A percentile compares a stretch with the other conserved stretches of the same genome.
Evolutionary conservation across 345 rosid species (phyloP).

Genomic region (Capsella bursapastoris): DNA sequence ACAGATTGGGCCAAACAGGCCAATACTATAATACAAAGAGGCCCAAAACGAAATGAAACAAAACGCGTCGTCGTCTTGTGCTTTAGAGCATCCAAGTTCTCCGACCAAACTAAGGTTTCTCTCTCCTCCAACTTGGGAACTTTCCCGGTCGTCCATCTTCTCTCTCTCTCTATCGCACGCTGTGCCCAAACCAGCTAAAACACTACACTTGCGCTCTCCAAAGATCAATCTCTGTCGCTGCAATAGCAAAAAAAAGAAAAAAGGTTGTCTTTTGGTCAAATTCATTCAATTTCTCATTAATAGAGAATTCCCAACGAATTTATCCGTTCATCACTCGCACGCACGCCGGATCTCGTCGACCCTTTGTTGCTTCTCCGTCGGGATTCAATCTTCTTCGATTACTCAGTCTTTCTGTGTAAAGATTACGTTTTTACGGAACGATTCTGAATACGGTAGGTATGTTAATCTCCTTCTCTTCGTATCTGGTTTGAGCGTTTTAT

Average conservation of each 20-base stretch:
- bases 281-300: background rate
- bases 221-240: slow-evolving; percentile 24
- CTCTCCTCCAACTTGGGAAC: slow-evolving; percentile 27
- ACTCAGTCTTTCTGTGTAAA: background rate
- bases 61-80: background rate
- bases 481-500: background rate
- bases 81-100: background rate
- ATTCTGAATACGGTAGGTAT: slow-evolving; percentile 22
- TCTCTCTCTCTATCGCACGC: slow-evolving; percentile 25
- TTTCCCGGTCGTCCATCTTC: slow-evolving; percentile 15
- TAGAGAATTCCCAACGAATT: background rate
- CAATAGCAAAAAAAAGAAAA: background rate
- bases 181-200: slow-evolving; percentile 15
- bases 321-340: slow-evolving; percentile 16
- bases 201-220: slow-evolving; percentile 10
- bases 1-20: slow-evolving; percentile 15
- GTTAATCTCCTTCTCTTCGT: slow-evolving; percentile 15
- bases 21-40: background rate
- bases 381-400: slow-evolving; percentile 16
- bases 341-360: slow-evolving; percentile 13
- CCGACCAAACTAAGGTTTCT: slow-evolving; percentile 32
- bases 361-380: background rate
- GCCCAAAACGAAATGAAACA: slow-evolving; percentile 20
- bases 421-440: background rate
- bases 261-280: background rate